phyloP scores from a whole-genome alignment of 1,284 basidiomycete genomes.

The Tilletia indica region DNA sequence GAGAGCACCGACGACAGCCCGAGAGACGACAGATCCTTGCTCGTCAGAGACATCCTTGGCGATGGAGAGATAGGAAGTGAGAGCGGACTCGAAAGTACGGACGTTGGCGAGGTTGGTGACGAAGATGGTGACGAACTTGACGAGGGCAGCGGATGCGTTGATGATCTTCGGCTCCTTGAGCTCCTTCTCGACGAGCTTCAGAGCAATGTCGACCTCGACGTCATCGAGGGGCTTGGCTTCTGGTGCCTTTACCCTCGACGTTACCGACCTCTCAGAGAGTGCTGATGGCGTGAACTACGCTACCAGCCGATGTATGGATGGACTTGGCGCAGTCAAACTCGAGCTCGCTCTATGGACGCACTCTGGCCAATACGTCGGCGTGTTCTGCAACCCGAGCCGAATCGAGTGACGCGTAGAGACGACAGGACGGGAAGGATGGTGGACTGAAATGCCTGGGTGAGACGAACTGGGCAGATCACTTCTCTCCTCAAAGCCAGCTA shows the following conservation, averaged over 20 bases:
- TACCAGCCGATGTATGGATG: too few species aligned
- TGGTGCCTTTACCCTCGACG: constrained; percentile 52
- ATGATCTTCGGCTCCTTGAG: constrained; percentile 40
- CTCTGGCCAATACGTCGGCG: too few species aligned
- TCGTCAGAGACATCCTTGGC: constrained; percentile 48
- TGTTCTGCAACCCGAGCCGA: too few species aligned
- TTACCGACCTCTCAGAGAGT: constrained; percentile 54
- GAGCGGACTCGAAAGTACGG: constrained; percentile 52
- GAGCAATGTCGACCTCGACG: constrained; percentile 41
- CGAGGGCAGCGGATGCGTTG: constrained; percentile 37
- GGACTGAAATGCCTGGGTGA: too few species aligned
- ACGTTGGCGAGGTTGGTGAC: constrained; percentile 54
- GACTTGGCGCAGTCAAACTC: too few species aligned
- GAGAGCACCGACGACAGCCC: constrained; percentile 44
- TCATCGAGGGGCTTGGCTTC: constrained; percentile 54
- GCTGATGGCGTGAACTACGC: constrained; percentile 53
- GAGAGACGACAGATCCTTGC: constrained; percentile 41
- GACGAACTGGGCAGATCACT: too few species aligned
- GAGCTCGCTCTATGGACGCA: too few species aligned
- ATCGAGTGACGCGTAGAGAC: too few species aligned
- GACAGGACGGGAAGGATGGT: too few species aligned
- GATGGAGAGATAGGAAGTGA: constrained; percentile 51
- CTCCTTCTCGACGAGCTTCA: constrained; percentile 42
- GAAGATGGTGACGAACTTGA: constrained; percentile 48
- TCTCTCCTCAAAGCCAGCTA: too few species aligned